Conservation (phyloP, 2,329 filamentous ascomycete genomes). For the Podosphaera xanthii region DNA sequence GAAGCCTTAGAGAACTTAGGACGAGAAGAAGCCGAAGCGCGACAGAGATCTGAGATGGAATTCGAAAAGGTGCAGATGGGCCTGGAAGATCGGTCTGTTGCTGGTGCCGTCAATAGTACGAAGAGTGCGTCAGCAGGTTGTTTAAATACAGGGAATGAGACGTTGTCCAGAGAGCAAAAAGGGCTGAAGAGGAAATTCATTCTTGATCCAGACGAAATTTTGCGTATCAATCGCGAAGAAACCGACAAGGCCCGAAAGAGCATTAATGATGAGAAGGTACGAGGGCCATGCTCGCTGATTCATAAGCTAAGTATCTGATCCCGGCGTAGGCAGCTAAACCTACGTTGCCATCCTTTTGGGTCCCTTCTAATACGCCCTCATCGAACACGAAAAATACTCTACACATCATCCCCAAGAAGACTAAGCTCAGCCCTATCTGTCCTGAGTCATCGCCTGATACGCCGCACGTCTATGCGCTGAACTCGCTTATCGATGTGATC, state of each 20-base stretch:
- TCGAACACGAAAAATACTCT: conserved; percentile 34
- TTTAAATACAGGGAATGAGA: conserved; percentile 20
- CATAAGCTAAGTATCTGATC: background rate
- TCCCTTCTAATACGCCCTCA: conserved; percentile 57
- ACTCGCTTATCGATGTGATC: conserved; percentile 49
- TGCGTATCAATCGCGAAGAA: conserved; percentile 46
- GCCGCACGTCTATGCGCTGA: conserved; percentile 55
- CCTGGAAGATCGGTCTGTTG: conserved; percentile 17
- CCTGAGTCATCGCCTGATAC: conserved; percentile 45
- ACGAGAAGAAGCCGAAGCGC: conserved; percentile 44
- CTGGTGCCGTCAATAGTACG: conserved; percentile 11
- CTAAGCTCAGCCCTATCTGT: conserved; percentile 50
- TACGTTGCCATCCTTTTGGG: conserved; percentile 74
- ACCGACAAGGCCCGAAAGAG: conserved; percentile 44
- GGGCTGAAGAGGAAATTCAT: conserved; percentile 54
- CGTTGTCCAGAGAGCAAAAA: conserved; percentile 14
- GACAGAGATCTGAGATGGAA: conserved; percentile 46
- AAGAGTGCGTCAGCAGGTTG: conserved; percentile 18
- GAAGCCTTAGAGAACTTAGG: conserved; percentile 38
- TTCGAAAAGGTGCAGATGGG: conserved; percentile 75
- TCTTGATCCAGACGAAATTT: conserved; percentile 54
- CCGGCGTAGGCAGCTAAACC: conserved; percentile 31
- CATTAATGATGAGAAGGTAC: conserved; percentile 49
- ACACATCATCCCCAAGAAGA: conserved; percentile 32
- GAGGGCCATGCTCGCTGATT: conserved; percentile 4